A percentile compares a stretch with the other conserved stretches of the same genome.
Evolutionary conservation across 352 stramenopile species (phyloP).

Genomic region (Phytophthora agathidicida): DNA sequence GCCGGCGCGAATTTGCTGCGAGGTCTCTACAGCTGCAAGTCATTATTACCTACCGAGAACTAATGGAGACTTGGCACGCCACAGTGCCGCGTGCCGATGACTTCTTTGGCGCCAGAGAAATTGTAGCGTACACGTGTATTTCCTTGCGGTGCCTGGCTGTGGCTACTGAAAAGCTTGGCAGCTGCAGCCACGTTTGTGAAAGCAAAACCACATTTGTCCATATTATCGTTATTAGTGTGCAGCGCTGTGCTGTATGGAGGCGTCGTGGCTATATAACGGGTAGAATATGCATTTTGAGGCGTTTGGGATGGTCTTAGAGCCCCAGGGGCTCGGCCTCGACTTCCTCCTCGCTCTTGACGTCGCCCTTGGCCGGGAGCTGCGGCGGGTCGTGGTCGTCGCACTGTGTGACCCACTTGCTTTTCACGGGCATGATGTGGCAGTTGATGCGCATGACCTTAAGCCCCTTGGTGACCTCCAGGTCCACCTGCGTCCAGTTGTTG

Average conservation of each 20-base stretch:
- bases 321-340: slow-evolving; percentile 32
- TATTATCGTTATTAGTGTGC: slow-evolving; percentile 31
- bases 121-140: too few relatives aligned
- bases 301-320: slow-evolving; percentile 9
- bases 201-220: slow-evolving; percentile 27
- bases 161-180: too few relatives aligned
- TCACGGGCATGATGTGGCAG: slow-evolving; percentile 75
- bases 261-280: slow-evolving; percentile 20
- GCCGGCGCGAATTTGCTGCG: slow-evolving; percentile 12
- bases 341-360: slow-evolving; percentile 36
- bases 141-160: too few relatives aligned
- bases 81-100: neutral
- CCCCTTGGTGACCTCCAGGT: slow-evolving; percentile 79
- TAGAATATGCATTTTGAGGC: slow-evolving; percentile 22
- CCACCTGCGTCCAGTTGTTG: slow-evolving; percentile 87
- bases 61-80: neutral
- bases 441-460: slow-evolving; percentile 76
- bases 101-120: neutral
- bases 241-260: slow-evolving; percentile 11
- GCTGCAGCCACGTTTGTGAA: too few relatives aligned
- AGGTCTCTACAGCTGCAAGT: too few relatives aligned
- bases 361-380: slow-evolving; percentile 25
- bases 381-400: slow-evolving; percentile 63
- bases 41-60: too few relatives aligned
- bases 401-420: slow-evolving; percentile 66